Percentiles rank a stretch among this genome's conserved stretches.
Evolutionary conservation across 1,284 basidiomycete genomes (phyloP).

Genomic region (Megacollybia platyphylla): DNA sequence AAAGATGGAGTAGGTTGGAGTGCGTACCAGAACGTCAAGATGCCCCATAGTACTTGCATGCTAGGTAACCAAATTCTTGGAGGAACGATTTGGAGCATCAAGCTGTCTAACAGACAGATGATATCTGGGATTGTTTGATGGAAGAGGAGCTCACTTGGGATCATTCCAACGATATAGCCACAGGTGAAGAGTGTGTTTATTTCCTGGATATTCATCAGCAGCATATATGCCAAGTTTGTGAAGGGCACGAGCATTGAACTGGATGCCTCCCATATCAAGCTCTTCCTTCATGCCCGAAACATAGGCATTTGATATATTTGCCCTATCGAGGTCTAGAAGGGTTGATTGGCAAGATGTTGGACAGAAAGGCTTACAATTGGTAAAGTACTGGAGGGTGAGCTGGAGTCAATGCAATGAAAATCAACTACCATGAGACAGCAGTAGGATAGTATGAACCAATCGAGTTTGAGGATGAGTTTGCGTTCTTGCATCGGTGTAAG

Average conservation of each 20-base stretch:
- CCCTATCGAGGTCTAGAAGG: slow-evolving; percentile 46
- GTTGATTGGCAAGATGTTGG: not conserved
- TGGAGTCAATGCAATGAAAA: slow-evolving; percentile 6
- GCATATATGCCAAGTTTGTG: not conserved
- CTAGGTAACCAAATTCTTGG: slow-evolving; percentile 55
- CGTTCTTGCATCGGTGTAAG: slow-evolving; percentile 28
- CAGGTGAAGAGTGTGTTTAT: slow-evolving; percentile 64
- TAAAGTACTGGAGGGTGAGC: slow-evolving; percentile 37
- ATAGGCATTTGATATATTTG: slow-evolving; percentile 59
- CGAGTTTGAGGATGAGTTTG: slow-evolving; percentile 41
- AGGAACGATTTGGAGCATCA: slow-evolving; percentile 46
- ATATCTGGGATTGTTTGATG: slow-evolving; percentile 1
- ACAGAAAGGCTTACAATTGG: slow-evolving; percentile 32
- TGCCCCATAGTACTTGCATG: slow-evolving; percentile 55
- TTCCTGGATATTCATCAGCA: slow-evolving; percentile 25
- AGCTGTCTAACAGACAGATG: slow-evolving; percentile 30
- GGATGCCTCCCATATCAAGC: slow-evolving; percentile 53
- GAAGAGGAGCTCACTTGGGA: slow-evolving; percentile 34
- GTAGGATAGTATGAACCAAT: slow-evolving; percentile 57
- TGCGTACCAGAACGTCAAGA: slow-evolving; percentile 47
- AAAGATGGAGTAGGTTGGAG: not conserved
- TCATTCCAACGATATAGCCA: slow-evolving; percentile 62
- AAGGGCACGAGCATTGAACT: slow-evolving; percentile 46
- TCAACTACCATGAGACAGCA: slow-evolving; percentile 52
- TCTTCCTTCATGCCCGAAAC: slow-evolving; percentile 80